These are phyloP conservation scores for Saposhnikovia divaricata DNA, from an alignment of 129 eudicot genomes.

Conservation along the genomic window DNA sequence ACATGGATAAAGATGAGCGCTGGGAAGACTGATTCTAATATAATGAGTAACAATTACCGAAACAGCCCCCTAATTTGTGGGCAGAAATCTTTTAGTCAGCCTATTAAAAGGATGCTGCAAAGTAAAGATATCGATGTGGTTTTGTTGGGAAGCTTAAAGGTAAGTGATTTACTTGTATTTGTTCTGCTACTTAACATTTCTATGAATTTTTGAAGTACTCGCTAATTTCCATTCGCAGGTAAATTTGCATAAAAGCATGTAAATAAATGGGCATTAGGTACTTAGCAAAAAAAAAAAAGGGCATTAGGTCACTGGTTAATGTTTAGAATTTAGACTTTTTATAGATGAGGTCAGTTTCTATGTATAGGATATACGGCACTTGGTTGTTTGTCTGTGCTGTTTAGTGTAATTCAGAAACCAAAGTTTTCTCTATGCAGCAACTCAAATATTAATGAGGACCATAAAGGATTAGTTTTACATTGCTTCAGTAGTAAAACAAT, in stretches of 20 bases:
- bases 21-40: conserved; percentile 16
- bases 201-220: background rate
- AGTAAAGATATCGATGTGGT: conserved; percentile 54
- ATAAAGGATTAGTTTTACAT: background rate
- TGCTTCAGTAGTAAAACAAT: background rate
- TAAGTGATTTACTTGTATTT: conserved; percentile 9
- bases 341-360: background rate
- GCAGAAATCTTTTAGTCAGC: conserved; percentile 38
- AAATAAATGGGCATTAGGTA: background rate
- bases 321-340: background rate
- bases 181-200: background rate
- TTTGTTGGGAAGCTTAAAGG: conserved; percentile 70
- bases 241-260: background rate
- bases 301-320: background rate
- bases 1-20: conserved; percentile 34
- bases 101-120: conserved; percentile 37
- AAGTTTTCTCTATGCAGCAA: background rate
- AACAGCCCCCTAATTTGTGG: conserved; percentile 28
- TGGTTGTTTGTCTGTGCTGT: background rate
- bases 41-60: conserved; percentile 14
- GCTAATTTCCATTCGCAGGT: background rate
- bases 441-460: background rate
- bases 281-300: no score
- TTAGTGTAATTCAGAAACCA: background rate
- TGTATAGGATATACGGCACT: background rate